Evolutionary conservation across 768 basidiomycete genomes (phyloP).

Genomic region (Suillus subaureus): DNA sequence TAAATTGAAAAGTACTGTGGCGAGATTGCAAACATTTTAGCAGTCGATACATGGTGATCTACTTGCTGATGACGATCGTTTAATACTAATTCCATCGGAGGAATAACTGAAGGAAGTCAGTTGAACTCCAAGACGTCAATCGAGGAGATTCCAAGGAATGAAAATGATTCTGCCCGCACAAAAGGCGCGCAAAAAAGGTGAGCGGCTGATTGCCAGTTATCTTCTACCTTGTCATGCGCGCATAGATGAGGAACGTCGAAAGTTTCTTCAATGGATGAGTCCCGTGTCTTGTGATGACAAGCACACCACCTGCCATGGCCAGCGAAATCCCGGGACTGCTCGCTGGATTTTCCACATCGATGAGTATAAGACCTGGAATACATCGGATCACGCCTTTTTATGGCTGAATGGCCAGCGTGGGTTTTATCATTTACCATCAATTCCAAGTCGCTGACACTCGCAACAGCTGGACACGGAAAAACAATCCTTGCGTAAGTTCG

Average conservation of each 20-base stretch:
- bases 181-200: neutral
- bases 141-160: neutral
- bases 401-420: neutral
- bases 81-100: no score
- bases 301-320: neutral
- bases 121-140: no score
- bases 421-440: neutral
- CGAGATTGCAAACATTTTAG: neutral
- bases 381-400: neutral
- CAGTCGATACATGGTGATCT: neutral
- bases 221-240: neutral
- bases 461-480: neutral
- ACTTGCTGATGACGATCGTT: no score
- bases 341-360: neutral
- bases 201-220: neutral
- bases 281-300: neutral
- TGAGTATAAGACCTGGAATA: neutral
- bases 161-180: neutral
- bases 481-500: neutral
- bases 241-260: neutral
- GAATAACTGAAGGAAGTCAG: neutral
- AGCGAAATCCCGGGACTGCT: neutral
- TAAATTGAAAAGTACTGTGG: neutral
- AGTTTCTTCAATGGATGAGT: neutral
- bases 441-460: neutral